These are phyloP conservation scores for Pyropia haitanensis DNA, from an alignment of 23 red algal species.

Conservation along the genomic window DNA sequence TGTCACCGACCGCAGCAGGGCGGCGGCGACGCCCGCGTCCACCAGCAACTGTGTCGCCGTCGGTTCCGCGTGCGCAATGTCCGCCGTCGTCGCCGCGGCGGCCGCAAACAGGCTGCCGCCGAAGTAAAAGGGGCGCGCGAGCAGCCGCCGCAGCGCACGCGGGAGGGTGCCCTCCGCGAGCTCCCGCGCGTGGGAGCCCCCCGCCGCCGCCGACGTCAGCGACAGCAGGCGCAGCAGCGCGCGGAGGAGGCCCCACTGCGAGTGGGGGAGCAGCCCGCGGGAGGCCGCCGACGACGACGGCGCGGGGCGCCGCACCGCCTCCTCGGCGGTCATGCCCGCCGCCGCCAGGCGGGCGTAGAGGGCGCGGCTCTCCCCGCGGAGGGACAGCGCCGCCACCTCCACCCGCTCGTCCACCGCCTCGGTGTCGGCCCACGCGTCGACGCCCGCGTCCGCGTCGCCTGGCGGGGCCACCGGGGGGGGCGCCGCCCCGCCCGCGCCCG, in stretches of 20 bases:
- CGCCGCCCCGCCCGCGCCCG: too few relatives aligned
- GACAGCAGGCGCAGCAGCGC: conserved; percentile 48
- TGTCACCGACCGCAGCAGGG: conserved; percentile 49
- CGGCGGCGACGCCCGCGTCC: conserved; percentile 31
- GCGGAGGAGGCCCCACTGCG: conserved; percentile 43
- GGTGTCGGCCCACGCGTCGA: conserved; percentile 2
- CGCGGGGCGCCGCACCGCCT: conserved; percentile 27
- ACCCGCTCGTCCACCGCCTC: conserved; percentile 29
- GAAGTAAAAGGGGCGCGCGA: conserved; percentile 61
- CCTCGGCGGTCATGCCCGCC: conserved; percentile 17
- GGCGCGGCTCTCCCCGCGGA: conserved; percentile 34
- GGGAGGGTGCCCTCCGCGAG: conserved; percentile 37
- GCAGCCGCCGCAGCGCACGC: conserved; percentile 32
- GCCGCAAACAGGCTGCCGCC: conserved; percentile 74
- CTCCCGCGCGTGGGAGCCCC: conserved; percentile 34
- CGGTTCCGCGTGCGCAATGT: conserved; percentile 83
- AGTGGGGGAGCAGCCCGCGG: conserved; percentile 48
- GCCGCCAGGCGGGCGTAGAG: conserved; percentile 32
- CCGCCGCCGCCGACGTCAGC: conserved; percentile 23
- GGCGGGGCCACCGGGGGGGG: too few relatives aligned
- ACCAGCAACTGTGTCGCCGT: conserved; percentile 49
- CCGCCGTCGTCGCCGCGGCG: conserved; percentile 43
- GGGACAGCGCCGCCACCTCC: conserved; percentile 25
- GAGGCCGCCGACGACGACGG: conserved; percentile 53
- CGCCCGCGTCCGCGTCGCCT: too few relatives aligned